Evolutionary conservation across 139 green algal species (phyloP), one percentile per base, ranked within the genome.

Genomic region (Volvox africanus): DNA sequence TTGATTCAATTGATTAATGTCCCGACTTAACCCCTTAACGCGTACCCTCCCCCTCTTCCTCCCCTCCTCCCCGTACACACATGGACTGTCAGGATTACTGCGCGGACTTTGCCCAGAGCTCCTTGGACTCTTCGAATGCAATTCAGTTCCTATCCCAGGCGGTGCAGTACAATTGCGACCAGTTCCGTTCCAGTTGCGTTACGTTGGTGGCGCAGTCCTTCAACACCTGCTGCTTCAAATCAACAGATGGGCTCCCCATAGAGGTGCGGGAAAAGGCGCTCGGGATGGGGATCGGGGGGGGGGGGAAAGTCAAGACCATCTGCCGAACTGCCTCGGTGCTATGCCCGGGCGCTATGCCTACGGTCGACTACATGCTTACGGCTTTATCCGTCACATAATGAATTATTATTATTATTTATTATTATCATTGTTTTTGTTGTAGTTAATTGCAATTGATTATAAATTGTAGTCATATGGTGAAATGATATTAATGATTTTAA

Each of bases 81-180:
- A 9, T 32, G 36, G 36, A 84, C 28, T 55, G 24, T 1, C 89
- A 92, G 89, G 89, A 90, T 28, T 92, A 61, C 28, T 92, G 89
- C 82, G 36, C 83, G 13, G 89, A 92, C 89, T 92, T 87, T 21
- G 83, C 89, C 13, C 89, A 92, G 65, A 61, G 68, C 89, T 90
- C 76, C 76, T 77, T 92, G 75, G 83, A 92, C 26, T 3, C 82
- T 6, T 73, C 65, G 73, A 92, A 92, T 77, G 89, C 89, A 16
- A 69, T 92, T 28, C 55, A 80, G 30, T 92, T 87, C 82, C 89
- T 92, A 20, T 82, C 50, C 35, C 89, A 92, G 82, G 89, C 82
- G 22, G 89, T 91, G 55, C 88, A 92, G 89, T 90, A 90, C 89
- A 92, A 80, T 76, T 90, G 75, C 62, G 89, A 92, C 62, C 55